Conservation (phyloP, 352 stramenopile genomes). For the Saprolegnia diclina region DNA sequence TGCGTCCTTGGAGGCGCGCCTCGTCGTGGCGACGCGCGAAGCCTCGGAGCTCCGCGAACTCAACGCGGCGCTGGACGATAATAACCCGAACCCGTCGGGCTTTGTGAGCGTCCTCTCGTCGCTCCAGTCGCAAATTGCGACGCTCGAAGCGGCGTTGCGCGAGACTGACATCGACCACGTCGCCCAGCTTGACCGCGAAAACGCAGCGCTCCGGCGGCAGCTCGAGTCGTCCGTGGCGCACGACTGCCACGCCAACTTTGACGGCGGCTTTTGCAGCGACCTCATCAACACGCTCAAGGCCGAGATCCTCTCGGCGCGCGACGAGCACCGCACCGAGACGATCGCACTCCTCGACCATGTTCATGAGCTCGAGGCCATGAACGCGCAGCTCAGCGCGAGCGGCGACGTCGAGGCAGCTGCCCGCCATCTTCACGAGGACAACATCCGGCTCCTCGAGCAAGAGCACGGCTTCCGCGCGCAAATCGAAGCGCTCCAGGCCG, state of each 20-base stretch:
- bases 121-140: slow-evolving; percentile 8
- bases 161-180: neutral
- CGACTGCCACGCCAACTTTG: slow-evolving; percentile 17
- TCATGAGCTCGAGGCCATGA: neutral
- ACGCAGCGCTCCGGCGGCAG: slow-evolving; percentile 12
- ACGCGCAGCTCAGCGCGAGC: neutral
- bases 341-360: slow-evolving; percentile 20
- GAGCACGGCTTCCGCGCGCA: slow-evolving; percentile 5
- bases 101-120: slow-evolving; percentile 16
- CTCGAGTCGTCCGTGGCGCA: neutral
- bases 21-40: slow-evolving; percentile 15
- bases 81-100: neutral
- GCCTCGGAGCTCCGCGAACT: slow-evolving; percentile 8
- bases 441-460: slow-evolving; percentile 9
- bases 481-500: slow-evolving; percentile 18
- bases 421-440: slow-evolving; percentile 16
- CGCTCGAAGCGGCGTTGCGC: slow-evolving; percentile 12
- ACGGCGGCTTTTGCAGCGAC: slow-evolving; percentile 18
- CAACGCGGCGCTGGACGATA: slow-evolving; percentile 7
- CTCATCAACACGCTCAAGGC: slow-evolving; percentile 21
- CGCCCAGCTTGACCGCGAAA: slow-evolving; percentile 11
- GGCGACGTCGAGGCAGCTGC: neutral
- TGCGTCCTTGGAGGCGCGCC: neutral
- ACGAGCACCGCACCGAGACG: slow-evolving; percentile 16
- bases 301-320: slow-evolving; percentile 16